Conservation (phyloP, 1,284 basidiomycete genomes). For the Tilletiopsis washingtonensis region DNA sequence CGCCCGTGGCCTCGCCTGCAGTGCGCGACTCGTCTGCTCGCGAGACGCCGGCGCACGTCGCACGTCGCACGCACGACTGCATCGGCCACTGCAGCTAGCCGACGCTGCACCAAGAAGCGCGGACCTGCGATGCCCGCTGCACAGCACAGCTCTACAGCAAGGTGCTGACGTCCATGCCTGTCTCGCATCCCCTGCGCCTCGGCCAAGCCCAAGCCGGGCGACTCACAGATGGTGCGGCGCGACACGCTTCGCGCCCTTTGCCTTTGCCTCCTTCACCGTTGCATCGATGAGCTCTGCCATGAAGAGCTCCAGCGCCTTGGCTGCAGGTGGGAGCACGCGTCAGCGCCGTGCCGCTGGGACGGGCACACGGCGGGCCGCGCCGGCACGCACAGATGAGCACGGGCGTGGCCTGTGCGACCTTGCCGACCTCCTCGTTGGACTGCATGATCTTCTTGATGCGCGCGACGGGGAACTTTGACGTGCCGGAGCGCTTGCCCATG, state of each 20-base stretch:
- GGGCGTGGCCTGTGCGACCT: conserved; percentile 93
- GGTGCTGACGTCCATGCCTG: too few relatives aligned
- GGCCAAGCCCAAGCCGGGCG: too few relatives aligned
- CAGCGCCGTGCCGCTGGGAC: not conserved
- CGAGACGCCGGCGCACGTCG: too few relatives aligned
- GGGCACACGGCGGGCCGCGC: not conserved
- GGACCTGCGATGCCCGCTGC: too few relatives aligned
- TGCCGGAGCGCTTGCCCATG: conserved; percentile 41
- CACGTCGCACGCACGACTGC: too few relatives aligned
- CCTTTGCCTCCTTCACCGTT: conserved; percentile 69
- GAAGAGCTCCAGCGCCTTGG: conserved; percentile 93
- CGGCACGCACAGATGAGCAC: conserved; percentile 91
- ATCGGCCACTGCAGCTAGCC: too few relatives aligned
- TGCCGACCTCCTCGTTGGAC: conserved; percentile 98
- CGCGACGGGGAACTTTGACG: conserved; percentile 53
- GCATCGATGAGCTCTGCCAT: conserved; percentile 78
- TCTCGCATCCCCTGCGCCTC: too few relatives aligned
- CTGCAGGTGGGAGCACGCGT: conserved; percentile 51
- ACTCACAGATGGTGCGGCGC: conserved; percentile 90
- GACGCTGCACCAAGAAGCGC: too few relatives aligned
- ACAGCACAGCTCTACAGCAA: too few relatives aligned
- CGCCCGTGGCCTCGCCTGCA: too few relatives aligned
- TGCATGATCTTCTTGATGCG: conserved; percentile 99
- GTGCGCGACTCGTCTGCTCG: too few relatives aligned
- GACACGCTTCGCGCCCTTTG: conserved; percentile 78